Evolutionary conservation across 768 basidiomycete genomes (phyloP).

Genomic region (Dendrothele bispora): DNA sequence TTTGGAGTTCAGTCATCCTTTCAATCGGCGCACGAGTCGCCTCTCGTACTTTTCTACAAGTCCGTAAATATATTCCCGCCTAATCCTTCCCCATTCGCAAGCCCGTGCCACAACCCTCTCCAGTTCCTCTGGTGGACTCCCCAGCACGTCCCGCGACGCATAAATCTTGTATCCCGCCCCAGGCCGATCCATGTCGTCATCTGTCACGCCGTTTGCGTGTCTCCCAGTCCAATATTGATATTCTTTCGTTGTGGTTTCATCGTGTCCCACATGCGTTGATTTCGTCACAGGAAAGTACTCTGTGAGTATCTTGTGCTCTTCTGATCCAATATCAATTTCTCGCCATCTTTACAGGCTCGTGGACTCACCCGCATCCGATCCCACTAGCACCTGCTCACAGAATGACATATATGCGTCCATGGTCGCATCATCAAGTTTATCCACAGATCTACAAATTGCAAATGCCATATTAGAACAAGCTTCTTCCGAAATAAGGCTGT

Average conservation of each 20-base stretch:
- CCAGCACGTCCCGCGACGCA: constrained; percentile 64
- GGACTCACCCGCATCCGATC: constrained; percentile 26
- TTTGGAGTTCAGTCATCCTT: constrained; percentile 5
- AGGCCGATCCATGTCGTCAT: constrained; percentile 42
- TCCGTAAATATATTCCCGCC: constrained; percentile 46
- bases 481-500: constrained; percentile 5
- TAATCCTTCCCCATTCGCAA: constrained; percentile 56
- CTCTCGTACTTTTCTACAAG: constrained; percentile 70
- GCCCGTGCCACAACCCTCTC: constrained; percentile 50
- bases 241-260: no score
- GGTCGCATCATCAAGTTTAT: constrained; percentile 47
- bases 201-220: no score
- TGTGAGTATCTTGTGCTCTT: constrained; percentile 32
- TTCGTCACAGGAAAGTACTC: constrained; percentile 46
- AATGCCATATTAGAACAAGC: constrained; percentile 5
- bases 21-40: constrained; percentile 55
- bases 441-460: constrained; percentile 53
- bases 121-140: constrained; percentile 53
- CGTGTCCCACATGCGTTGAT: no score
- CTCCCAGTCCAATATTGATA: no score
- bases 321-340: constrained; percentile 13
- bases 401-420: constrained; percentile 69
- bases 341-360: constrained; percentile 13
- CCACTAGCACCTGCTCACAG: constrained; percentile 54
- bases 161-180: constrained; percentile 68